These are phyloP conservation scores for Ogataea sp. DNA, from an alignment of 805 yeast species.

Conservation along the genomic window DNA sequence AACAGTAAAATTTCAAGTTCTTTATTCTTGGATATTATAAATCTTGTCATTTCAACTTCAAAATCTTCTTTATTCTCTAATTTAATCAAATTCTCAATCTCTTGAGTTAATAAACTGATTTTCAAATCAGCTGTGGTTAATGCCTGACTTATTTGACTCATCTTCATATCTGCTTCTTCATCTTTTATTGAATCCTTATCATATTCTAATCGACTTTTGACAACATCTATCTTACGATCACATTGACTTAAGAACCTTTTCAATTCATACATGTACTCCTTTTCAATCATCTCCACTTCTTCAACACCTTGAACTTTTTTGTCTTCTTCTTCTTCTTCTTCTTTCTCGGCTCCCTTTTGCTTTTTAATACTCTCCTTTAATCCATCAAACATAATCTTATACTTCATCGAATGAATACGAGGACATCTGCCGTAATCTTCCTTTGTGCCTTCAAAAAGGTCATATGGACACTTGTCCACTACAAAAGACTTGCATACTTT, in stretches of 20 bases:
- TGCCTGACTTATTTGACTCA: constrained; percentile 30
- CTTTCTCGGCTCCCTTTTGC: constrained; percentile 31
- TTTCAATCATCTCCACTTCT: constrained; percentile 28
- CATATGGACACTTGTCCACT: constrained; percentile 85
- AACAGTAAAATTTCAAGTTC: constrained; percentile 9
- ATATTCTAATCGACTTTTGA: constrained; percentile 57
- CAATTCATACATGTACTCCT: constrained; percentile 36
- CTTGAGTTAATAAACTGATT: constrained; percentile 62
- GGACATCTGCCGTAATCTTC: constrained; percentile 79
- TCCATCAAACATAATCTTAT: constrained; percentile 60
- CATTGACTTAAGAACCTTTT: constrained; percentile 57
- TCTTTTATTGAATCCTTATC: constrained; percentile 41
- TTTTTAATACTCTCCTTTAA: constrained; percentile 15
- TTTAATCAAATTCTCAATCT: constrained; percentile 41
- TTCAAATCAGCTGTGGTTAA: constrained; percentile 54
- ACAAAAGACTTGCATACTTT: constrained; percentile 72
- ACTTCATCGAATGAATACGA: constrained; percentile 63
- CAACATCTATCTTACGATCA: constrained; percentile 53
- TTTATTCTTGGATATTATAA: constrained; percentile 42
- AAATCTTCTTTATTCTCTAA: constrained; percentile 44
- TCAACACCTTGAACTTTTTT: constrained; percentile 4
- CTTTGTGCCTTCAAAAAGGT: constrained; percentile 73
- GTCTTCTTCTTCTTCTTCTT: too few species aligned
- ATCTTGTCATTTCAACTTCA: too few species aligned
- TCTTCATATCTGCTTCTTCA: constrained; percentile 33